phyloP scores from a whole-genome alignment of 768 basidiomycete species.

The Mycena latifolia region DNA sequence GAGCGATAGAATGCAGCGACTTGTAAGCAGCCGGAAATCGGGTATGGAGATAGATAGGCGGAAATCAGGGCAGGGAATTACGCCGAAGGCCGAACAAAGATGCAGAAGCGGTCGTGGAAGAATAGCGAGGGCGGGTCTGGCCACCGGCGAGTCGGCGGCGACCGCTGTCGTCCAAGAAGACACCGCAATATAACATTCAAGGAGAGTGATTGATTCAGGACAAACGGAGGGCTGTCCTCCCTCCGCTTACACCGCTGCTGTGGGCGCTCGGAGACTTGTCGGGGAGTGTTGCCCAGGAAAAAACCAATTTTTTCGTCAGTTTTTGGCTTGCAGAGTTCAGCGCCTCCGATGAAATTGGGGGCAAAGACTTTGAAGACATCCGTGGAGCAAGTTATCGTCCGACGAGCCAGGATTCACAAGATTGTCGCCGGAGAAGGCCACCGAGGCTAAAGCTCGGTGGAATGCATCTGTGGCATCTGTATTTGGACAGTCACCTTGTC shows the following conservation, averaged over 20 bases:
- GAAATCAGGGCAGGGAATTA: constrained; percentile 16
- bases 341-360: background rate
- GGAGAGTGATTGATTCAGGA: background rate
- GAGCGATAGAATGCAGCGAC: background rate
- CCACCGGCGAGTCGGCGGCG: background rate
- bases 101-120: constrained; percentile 2
- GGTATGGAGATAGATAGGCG: constrained; percentile 16
- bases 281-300: constrained; percentile 1
- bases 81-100: constrained; percentile 25
- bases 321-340: background rate
- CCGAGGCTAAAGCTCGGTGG: constrained; percentile 34
- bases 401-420: constrained; percentile 21
- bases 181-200: background rate
- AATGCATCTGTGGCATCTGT: constrained; percentile 22
- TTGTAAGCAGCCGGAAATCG: background rate
- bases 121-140: background rate
- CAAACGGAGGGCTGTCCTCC: background rate
- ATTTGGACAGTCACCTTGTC: constrained; percentile 11
- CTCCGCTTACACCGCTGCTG: background rate
- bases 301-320: background rate
- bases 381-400: background rate
- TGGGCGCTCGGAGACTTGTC: constrained; percentile 30
- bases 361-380: background rate
- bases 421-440: constrained; percentile 24
- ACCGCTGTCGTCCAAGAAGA: background rate